Evolutionary conservation across 768 basidiomycete species (phyloP), one percentile per base, ranked within the genome.

Genomic region (Pulveroboletus frians): DNA sequence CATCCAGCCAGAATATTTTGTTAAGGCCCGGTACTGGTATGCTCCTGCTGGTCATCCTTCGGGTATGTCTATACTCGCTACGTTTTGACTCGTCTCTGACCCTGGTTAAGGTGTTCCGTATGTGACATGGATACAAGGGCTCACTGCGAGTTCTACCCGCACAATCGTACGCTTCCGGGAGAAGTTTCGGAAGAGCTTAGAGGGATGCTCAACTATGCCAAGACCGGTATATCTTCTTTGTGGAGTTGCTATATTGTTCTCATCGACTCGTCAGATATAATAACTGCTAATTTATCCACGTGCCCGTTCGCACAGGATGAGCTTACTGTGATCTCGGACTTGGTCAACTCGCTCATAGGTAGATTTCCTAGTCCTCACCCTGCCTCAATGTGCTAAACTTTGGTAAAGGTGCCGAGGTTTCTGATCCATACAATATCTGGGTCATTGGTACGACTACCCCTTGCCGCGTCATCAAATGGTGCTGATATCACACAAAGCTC

Each of bases 241-340:
- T 47, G 7, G 34, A 39, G 35, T 26, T 13, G 4, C 7, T 20
- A 20, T 3, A 1, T 5, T 4, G 4, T 38, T 43, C 29, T 31
- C 9, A 46, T 43, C 7, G 1, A 34, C 21, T 8, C 2, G 9
- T 7, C 17, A 57, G 56, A 59, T 10, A 47, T 59, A 30, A 43
- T 57, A 26, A 57, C 56, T 15, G 21, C 57, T 15, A 36, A 59
- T 45, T 59, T 46, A 5, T 57, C 57, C 8, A 35, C 56, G n/a
- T 43, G 56, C 38, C 56, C 46, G 3, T 58, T 57, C 18, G 37
- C 43, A 10, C 46, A 58, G 37, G 47, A 55, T n/a, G 52, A 57
- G 6, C 41, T 59, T 4, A 31, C 37, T 38, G 32, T 52, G 9
- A 54, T 59, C 0, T 9, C 54, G 5, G 52, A 54, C 18, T 41